phyloP scores from a whole-genome alignment of 306 rosid species.

The Prosopis cineraria region DNA sequence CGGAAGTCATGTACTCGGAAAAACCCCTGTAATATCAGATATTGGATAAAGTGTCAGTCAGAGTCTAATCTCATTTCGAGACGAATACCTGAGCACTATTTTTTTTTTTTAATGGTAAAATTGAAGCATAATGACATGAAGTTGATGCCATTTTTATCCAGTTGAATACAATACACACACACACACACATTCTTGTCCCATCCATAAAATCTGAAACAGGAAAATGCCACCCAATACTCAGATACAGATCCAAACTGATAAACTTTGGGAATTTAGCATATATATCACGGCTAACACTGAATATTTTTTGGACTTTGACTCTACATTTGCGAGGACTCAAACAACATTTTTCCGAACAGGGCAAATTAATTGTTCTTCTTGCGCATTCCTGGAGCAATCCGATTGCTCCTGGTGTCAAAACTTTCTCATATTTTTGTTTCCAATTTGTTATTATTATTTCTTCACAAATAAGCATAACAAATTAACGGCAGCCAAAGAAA shows the following conservation, averaged over 20 bases:
- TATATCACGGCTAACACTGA: background rate
- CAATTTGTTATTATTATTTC: background rate
- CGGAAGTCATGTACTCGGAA: conserved; percentile 64
- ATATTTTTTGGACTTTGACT: conserved; percentile 2
- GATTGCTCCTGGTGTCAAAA: background rate
- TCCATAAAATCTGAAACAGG: background rate
- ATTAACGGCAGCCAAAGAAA: background rate
- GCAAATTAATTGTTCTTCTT: background rate
- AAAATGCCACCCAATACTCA: background rate
- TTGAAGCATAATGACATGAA: background rate
- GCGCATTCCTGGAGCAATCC: background rate
- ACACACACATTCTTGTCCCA: background rate
- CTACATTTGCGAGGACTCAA: background rate
- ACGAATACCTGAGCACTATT: background rate
- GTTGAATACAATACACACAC: background rate
- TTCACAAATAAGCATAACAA: background rate
- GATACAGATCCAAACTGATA: background rate
- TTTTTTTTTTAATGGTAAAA: background rate
- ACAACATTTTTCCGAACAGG: background rate
- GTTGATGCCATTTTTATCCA: background rate
- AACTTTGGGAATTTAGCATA: background rate
- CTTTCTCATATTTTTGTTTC: background rate
- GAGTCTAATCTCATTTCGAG: background rate
- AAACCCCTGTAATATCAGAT: conserved; percentile 65
- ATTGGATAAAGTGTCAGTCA: conserved; percentile 2